A percentile compares a stretch with the other conserved stretches of the same genome.
Evolutionary conservation across 2,329 filamentous ascomycete genomes (phyloP).

Genomic region (Aureobasidium vineae): DNA sequence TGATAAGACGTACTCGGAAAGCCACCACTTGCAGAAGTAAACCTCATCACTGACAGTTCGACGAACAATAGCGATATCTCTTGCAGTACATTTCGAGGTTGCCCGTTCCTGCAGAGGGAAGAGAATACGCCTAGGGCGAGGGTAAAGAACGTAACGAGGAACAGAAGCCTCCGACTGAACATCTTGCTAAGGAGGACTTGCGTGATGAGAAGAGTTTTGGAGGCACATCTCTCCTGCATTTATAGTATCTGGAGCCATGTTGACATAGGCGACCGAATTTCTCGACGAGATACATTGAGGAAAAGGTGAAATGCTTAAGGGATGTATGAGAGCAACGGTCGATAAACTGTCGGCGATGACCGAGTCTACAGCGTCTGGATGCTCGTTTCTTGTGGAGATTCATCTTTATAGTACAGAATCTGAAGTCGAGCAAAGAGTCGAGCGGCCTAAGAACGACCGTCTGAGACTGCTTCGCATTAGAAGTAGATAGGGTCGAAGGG

Average conservation of each 20-base stretch:
- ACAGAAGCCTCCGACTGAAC: neutral
- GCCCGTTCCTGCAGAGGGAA: neutral
- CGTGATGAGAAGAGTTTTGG: neutral
- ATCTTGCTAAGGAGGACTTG: neutral
- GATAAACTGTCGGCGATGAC: neutral
- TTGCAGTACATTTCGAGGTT: neutral
- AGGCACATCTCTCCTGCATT: neutral
- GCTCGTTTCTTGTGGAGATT: neutral
- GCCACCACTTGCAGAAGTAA: constrained; percentile 5
- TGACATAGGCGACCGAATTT: neutral
- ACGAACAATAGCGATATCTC: neutral
- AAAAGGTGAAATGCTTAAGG: neutral
- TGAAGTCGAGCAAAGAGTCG: neutral
- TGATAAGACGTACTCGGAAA: neutral
- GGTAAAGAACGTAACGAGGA: neutral
- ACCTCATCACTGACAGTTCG: neutral
- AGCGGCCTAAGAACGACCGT: too few species aligned
- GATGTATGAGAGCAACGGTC: neutral
- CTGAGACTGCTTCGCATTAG: too few species aligned
- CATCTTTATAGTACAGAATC: neutral
- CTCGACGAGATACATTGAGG: neutral
- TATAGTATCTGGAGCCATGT: neutral
- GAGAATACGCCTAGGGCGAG: neutral
- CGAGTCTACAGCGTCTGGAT: neutral
- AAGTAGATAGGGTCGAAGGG: neutral